Base-by-base conservation (phyloP, 2,329 filamentous ascomycete species). In the Aspergillus hortae region DNA sequence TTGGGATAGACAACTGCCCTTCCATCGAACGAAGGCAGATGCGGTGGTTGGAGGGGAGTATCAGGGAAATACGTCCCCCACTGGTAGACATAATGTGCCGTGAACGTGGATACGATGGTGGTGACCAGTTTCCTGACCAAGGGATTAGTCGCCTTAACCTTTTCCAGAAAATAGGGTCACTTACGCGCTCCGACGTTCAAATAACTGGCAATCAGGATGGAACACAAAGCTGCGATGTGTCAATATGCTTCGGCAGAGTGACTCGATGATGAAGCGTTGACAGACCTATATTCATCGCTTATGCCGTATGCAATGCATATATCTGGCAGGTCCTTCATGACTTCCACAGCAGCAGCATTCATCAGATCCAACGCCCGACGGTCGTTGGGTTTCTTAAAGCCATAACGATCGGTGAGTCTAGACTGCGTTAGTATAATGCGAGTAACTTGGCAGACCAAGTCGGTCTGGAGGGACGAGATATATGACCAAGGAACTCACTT, bases 331-430 rank as follows among this genome's bases (percentile, higher is more conserved):
- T 95, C 89, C 56, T 82, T 82, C 74, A 96, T 84, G 44, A 96
- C 90, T 5, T 87, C 87, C 54, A 84, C 82, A n/a, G 94, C 94
- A 2, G 91, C 91, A 1, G 85, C 84, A 65, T 99, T 99, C 92
- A 99, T 97, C 59, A 99, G 84, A 69, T 95, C 84, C 11, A 97
- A 76, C 0, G 92, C 94, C 58, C 89, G 82, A 38, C 80, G 80
- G 71, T 99, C 94, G 72, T 97, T 99, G 36, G 94, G 94, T 73
- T 97, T 99, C 62, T 85, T 80, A 66, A 97, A 97, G 19, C 76
- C 76, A 74, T 97, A 94, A 70, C 88, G 89, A 56, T 84, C 80
- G 55, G 90, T 92, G 61, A 96, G 84, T 65, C 89, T 95, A 27
- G 25, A 38, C 14, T 12, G 21, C 10, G 19, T 48, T 43, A 44